phyloP scores from a whole-genome alignment of 116 monocot species.

The Thalassia testudinum region DNA sequence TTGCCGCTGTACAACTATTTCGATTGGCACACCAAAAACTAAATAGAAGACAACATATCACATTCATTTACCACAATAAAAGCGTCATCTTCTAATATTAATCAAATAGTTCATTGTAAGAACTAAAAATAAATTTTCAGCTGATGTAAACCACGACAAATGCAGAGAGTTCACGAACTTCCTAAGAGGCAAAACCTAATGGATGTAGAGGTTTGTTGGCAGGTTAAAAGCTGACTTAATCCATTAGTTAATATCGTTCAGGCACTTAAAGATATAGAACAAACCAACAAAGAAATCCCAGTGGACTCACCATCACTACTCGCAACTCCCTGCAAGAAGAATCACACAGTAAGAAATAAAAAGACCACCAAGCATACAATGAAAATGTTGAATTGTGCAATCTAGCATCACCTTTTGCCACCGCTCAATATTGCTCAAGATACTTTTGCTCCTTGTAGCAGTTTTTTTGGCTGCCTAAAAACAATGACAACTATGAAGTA shows the following conservation, averaged over 20 bases:
- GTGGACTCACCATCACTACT: slow-evolving; percentile 53
- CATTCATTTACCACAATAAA: neutral
- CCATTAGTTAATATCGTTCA: too few species aligned
- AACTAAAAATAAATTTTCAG: neutral
- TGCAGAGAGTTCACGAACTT: too few species aligned
- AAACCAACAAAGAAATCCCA: too few species aligned
- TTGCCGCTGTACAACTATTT: slow-evolving; percentile 59
- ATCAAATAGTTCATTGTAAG: neutral
- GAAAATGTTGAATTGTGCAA: neutral
- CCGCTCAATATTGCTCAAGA: slow-evolving; percentile 78
- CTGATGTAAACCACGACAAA: neutral
- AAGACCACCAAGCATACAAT: too few species aligned
- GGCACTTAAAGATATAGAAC: too few species aligned
- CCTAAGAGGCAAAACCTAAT: too few species aligned
- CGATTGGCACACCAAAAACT: slow-evolving; percentile 92
- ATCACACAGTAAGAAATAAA: neutral
- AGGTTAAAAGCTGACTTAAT: too few species aligned
- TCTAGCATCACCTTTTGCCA: slow-evolving; percentile 76
- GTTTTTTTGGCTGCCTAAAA: slow-evolving; percentile 91
- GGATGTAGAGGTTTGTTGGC: too few species aligned
- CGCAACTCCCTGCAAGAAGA: slow-evolving; percentile 69
- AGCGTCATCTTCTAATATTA: neutral
- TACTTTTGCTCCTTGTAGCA: slow-evolving; percentile 64
- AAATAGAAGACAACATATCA: neutral
- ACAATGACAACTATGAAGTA: neutral